Base-by-base conservation (phyloP, 345 rosid species). In the Eucalyptus fibrosa region DNA sequence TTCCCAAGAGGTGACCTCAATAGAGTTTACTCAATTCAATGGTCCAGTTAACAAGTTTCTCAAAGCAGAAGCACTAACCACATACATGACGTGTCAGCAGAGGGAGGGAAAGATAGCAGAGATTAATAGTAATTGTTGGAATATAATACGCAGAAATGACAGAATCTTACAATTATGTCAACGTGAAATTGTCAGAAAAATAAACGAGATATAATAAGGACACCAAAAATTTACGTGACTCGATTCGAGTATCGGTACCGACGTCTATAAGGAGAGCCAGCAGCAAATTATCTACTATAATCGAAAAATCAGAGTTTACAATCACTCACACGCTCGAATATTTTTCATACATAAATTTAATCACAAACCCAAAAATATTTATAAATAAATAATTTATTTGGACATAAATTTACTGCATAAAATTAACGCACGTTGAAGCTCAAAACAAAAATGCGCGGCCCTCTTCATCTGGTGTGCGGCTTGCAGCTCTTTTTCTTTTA, bases 201-300 rank as follows among this genome's bases (percentile, higher is more conserved):
- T 53, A 53, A 7, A 53, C 2, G 4, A 53, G 23, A 53, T 18
- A 53, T 53, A 53, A 18, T 51, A 51, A 51, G 1, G 2, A 51
- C 2, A 51, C 9, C 0, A 51, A 0, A 51, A 51, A 51, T 51
- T 51, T 51, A 51, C 2, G 9, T 7, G 2, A 0, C 4, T 51
- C 1, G 4, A 0, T 51, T 1, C 2, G 4, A 51, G 0, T 51
- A 51, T 51, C 4, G 0, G 0, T 51, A 51, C 2, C 0, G 1
- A 51, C 2, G 2, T 7, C 0, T 4, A 51, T 1, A 0, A 0
- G 2, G 4, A 51, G 9, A 51, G 21, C 0, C 0, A 18, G 0
- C 0, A 16, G 1, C 3, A 7, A 51, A 7, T 51, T 51, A 18
- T 51, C 1, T 0, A 18, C 0, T 18, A 53, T 53, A 53, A 53